Evolutionary conservation across 106 monocot genomes (phyloP).

Genomic region (Allium fistulosum): DNA sequence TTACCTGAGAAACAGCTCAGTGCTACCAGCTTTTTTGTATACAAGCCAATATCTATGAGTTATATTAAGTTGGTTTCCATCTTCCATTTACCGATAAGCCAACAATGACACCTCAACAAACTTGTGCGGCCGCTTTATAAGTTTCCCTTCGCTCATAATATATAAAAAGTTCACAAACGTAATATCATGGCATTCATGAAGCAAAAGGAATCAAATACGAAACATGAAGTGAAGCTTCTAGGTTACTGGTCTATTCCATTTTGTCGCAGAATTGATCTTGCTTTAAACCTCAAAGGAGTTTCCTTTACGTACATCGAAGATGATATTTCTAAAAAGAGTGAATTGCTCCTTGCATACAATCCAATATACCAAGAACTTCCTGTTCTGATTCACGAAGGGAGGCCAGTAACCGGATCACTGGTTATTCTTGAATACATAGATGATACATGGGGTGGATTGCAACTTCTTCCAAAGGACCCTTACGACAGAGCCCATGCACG

Average conservation of each 20-base stretch:
- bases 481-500: conserved; percentile 7
- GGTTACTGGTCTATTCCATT: background rate
- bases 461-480: conserved; percentile 2
- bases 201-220: too few species aligned
- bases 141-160: too few species aligned
- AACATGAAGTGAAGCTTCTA: background rate
- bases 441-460: background rate
- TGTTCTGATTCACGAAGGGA: background rate
- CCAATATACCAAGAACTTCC: background rate
- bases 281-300: background rate
- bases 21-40: too few species aligned
- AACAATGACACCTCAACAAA: too few species aligned
- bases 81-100: too few species aligned
- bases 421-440: background rate
- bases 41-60: too few species aligned
- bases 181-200: too few species aligned
- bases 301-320: background rate
- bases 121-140: too few species aligned
- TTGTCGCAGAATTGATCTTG: background rate
- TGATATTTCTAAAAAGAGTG: background rate
- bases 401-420: background rate
- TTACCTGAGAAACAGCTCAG: too few species aligned
- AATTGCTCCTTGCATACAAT: background rate
- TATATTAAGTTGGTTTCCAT: too few species aligned
- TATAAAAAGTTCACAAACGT: too few species aligned